These are phyloP conservation scores for Cladosporium sp. DNA, from an alignment of 2,329 filamentous ascomycete species.

Conservation along the genomic window DNA sequence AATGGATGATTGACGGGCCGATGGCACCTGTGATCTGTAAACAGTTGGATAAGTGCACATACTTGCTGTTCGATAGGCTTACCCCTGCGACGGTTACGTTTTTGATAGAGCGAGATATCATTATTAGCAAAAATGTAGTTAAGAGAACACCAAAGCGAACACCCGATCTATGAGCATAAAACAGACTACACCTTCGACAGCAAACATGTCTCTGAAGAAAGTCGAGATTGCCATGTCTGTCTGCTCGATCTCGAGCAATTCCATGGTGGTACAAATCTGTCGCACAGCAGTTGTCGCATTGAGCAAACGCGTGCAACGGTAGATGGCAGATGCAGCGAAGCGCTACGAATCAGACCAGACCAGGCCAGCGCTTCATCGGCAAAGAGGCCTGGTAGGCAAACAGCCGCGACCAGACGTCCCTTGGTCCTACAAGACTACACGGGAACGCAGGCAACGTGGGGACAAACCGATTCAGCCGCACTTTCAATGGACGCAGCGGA, in stretches of 20 bases:
- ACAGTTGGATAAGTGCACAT: background rate
- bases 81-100: slow-evolving; percentile 4
- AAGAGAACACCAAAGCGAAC: too few relatives aligned
- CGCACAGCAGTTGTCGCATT: background rate
- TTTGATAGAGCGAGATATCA: background rate
- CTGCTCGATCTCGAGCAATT: background rate
- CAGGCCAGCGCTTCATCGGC: background rate
- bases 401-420: background rate
- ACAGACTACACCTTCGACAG: background rate
- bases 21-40: background rate
- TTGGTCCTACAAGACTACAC: background rate
- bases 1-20: background rate
- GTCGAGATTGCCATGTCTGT: background rate
- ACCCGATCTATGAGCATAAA: too few relatives aligned
- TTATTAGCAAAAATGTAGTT: background rate
- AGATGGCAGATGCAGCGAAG: background rate
- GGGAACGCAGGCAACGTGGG: background rate
- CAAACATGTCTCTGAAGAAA: background rate
- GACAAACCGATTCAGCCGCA: background rate
- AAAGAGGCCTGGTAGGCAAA: background rate
- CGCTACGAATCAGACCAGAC: background rate
- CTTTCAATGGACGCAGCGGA: background rate
- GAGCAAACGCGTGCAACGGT: slow-evolving; percentile 1
- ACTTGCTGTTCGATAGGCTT: too few relatives aligned
- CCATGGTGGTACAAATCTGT: background rate